A percentile compares a stretch with the other conserved stretches of the same genome.
Evolutionary conservation across 768 basidiomycete species (phyloP).

Genomic region (Amanita exitialis): DNA sequence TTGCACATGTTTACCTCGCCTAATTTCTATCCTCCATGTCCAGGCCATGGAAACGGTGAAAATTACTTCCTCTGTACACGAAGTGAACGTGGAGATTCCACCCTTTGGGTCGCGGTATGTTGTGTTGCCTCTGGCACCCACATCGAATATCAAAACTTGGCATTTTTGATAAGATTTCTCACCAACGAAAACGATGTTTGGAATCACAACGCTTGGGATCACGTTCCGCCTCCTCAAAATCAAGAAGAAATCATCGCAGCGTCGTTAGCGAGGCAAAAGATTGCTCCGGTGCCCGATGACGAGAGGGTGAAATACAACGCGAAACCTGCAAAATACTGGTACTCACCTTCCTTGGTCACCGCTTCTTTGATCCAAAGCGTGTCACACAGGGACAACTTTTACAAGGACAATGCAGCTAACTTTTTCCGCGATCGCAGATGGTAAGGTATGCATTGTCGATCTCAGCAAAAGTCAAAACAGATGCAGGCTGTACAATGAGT

Average conservation of each 20-base stretch:
- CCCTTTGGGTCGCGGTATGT: conserved; percentile 64
- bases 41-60: conserved; percentile 15
- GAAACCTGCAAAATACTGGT: conserved; percentile 70
- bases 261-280: conserved; percentile 61
- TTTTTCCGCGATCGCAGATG: conserved; percentile 96
- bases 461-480: background rate
- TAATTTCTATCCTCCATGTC: background rate
- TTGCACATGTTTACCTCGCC: conserved; percentile 1
- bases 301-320: conserved; percentile 66
- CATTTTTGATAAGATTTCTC: conserved; percentile 45
- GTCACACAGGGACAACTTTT: conserved; percentile 79
- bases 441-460: conserved; percentile 20
- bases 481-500: conserved; percentile 83
- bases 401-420: conserved; percentile 73
- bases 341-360: background rate
- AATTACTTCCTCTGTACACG: conserved; percentile 57
- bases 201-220: conserved; percentile 88
- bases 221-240: conserved; percentile 76
- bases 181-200: conserved; percentile 66
- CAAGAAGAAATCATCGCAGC: conserved; percentile 64
- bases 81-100: conserved; percentile 42
- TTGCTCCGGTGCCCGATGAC: conserved; percentile 62
- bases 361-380: background rate
- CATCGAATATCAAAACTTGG: conserved; percentile 5
- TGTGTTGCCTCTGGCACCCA: background rate